Conservation (phyloP, 305 asterid species). For the Rubia balearica region DNA sequence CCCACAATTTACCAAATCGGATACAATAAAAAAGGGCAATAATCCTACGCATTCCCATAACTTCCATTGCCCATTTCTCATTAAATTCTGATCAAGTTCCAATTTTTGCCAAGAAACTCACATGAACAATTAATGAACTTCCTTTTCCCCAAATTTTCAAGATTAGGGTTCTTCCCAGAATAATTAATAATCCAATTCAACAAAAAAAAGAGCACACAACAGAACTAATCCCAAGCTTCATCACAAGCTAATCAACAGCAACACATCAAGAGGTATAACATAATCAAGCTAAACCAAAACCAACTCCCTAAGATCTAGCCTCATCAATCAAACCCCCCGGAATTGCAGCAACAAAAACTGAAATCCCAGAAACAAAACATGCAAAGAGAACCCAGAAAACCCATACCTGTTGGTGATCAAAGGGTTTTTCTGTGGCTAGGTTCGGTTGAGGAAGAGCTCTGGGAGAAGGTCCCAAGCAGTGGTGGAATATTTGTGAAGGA, state of each 20-base stretch:
- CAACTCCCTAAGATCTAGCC: constrained; percentile 14
- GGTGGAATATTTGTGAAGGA: neutral
- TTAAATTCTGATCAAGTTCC: neutral
- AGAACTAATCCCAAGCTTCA: neutral
- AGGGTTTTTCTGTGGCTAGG: constrained; percentile 15
- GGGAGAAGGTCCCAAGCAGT: neutral
- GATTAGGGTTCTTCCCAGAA: constrained; percentile 4
- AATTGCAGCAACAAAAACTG: neutral
- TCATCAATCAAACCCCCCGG: neutral
- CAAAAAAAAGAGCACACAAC: neutral
- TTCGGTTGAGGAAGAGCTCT: constrained; percentile 15
- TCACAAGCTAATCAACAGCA: neutral
- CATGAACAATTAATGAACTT: neutral
- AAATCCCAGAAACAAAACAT: neutral
- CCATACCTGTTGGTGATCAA: constrained; percentile 7
- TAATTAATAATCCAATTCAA: neutral
- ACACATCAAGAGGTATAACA: neutral
- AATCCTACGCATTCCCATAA: neutral
- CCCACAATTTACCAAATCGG: neutral
- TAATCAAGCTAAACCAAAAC: neutral
- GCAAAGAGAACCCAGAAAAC: neutral
- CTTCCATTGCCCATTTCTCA: neutral
- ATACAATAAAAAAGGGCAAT: neutral
- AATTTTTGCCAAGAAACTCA: neutral
- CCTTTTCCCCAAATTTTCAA: neutral